phyloP scores from a whole-genome alignment of 148 eudicot genomes.

The Drosera capensis region DNA sequence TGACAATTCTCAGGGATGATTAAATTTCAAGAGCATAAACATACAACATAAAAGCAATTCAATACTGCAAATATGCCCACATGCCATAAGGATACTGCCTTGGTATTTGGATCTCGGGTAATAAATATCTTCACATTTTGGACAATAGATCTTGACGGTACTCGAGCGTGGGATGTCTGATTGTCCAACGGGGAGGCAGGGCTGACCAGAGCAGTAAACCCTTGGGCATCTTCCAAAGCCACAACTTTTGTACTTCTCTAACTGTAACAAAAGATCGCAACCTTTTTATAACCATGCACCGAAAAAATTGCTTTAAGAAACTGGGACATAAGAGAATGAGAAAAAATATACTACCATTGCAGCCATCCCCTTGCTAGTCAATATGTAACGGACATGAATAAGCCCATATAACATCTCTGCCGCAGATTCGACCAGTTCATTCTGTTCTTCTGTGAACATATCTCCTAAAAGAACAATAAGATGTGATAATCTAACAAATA shows the following conservation, averaged over 20 bases:
- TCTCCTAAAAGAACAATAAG: slow-evolving; percentile 7
- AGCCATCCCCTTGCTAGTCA: slow-evolving; percentile 15
- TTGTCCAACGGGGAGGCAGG: slow-evolving; percentile 39
- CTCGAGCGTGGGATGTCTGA: slow-evolving; percentile 31
- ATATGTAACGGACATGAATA: slow-evolving; percentile 15
- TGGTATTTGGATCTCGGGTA: slow-evolving; percentile 31
- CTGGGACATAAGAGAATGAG: not conserved
- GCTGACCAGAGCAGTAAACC: slow-evolving; percentile 38
- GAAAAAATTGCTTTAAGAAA: not conserved
- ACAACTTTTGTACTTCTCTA: slow-evolving; percentile 30
- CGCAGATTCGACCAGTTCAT: slow-evolving; percentile 18
- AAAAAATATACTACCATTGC: slow-evolving; percentile 11
- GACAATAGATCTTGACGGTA: slow-evolving; percentile 33
- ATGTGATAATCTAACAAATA: not conserved
- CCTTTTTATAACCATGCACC: not conserved
- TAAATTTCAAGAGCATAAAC: too few species aligned
- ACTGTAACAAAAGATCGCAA: too few species aligned
- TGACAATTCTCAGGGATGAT: too few species aligned
- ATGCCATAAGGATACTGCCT: slow-evolving; percentile 29
- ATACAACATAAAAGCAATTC: too few species aligned
- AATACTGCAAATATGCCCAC: too few species aligned
- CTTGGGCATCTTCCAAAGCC: slow-evolving; percentile 45
- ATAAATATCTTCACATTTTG: slow-evolving; percentile 33
- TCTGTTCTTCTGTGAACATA: slow-evolving; percentile 17
- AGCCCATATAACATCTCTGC: slow-evolving; percentile 22